Evolutionary conservation across 768 basidiomycete genomes (phyloP), one percentile per base, ranked within the genome.

Genomic region (Tricholoma bakamatsutake): DNA sequence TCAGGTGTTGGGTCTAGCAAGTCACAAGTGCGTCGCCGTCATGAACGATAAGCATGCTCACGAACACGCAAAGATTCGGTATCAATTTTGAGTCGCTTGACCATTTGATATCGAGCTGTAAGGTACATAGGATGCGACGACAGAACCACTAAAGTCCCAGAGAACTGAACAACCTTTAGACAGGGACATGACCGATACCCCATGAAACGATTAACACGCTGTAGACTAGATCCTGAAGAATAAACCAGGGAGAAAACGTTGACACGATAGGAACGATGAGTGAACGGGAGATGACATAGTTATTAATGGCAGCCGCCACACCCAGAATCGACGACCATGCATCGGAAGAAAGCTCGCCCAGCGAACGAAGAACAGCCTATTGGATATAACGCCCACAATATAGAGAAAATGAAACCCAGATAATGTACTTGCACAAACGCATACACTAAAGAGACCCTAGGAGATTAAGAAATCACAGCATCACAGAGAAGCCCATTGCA

Each of bases 401-500:
- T 24, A 24, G 21, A 24, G n/a, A 42, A 28, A 47, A 47, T 15
- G 13, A 47, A 30, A 30, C 46, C 46, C 27, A 28, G 28, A 47
- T 4, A 47, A 8, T 27, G 27, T 24, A 47, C 46, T 47, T 2
- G 45, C 28, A 27, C 3, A 5, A 24, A 43, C 21, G 11, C 3
- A 21, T 42, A 42, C 51, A 39, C 50, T 49, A 53, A 50, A 21
- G 13, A 50, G 39, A 42, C 35, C 52, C 42, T 42, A n/a, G n/a
- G 27, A 30, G 33, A 48, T n/a, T 30, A 54, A 24, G 17, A 28
- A 27, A 50, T 61, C 45, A 64, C 9, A 63, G 52, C n/a, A 62
- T 53, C 39, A 59, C n/a, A 4, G 56, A 34, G 39, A 62, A 59
- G 31, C 58, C 56, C 17, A 60, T 46, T 3, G 58, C 52, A 15